phyloP scores from a whole-genome alignment of 345 rosid species.

The Trapa incisa region DNA sequence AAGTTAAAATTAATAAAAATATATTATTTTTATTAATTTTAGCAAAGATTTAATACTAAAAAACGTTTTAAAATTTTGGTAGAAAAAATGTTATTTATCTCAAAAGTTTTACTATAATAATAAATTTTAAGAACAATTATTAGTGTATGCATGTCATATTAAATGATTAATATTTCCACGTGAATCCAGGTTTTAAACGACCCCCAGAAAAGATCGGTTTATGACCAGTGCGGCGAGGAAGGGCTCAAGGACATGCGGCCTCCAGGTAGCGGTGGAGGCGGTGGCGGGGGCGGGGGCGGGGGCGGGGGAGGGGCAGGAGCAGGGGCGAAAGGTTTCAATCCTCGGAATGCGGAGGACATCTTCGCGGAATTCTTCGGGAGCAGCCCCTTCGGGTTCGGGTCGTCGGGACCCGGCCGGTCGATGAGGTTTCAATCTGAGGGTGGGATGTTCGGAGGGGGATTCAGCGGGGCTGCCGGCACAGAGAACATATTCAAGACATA shows the following conservation, averaged over 20 bases:
- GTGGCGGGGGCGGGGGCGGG: no score
- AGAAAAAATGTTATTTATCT: no score
- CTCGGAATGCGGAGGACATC: slow-evolving; percentile 91
- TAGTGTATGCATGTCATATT: no score
- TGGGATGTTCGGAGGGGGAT: slow-evolving; percentile 53
- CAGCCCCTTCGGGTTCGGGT: slow-evolving; percentile 74
- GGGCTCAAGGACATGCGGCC: slow-evolving; percentile 78
- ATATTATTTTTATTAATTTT: no score
- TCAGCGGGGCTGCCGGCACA: slow-evolving; percentile 15
- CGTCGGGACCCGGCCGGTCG: slow-evolving; percentile 59
- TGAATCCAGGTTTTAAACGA: slow-evolving; percentile 66
- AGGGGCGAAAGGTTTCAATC: slow-evolving; percentile 56
- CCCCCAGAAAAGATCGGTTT: slow-evolving; percentile 62
- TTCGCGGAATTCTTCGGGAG: slow-evolving; percentile 93
- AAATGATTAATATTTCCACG: background rate
- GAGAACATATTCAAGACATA: slow-evolving; percentile 56
- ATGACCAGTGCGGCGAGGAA: slow-evolving; percentile 89
- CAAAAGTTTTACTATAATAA: no score
- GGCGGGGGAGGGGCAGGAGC: no score
- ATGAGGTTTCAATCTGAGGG: slow-evolving; percentile 70
- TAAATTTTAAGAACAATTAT: no score
- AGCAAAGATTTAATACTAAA: no score
- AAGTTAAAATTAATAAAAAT: no score
- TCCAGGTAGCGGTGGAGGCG: slow-evolving; percentile 26
- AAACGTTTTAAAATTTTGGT: no score